Evolutionary conservation across 768 basidiomycete species (phyloP).

Genomic region (Serendipita sp.): DNA sequence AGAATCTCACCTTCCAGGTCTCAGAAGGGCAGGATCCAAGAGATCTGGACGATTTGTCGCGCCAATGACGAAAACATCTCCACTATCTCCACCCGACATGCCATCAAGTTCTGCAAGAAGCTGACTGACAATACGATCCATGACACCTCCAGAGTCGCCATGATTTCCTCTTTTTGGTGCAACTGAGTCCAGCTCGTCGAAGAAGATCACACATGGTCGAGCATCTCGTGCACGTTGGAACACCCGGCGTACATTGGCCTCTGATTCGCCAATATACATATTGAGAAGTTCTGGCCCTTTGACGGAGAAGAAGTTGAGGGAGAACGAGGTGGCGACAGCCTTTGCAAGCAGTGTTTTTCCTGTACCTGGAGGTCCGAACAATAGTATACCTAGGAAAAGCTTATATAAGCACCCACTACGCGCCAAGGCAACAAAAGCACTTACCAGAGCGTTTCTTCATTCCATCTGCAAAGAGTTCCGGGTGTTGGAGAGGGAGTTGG

Average conservation of each 20-base stretch:
- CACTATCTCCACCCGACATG: constrained; percentile 47
- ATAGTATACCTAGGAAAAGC: constrained; percentile 48
- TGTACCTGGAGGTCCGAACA: constrained; percentile 92
- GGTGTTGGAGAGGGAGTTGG: constrained; percentile 78
- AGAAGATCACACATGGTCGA: constrained; percentile 88
- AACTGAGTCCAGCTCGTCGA: constrained; percentile 89
- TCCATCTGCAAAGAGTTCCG: constrained; percentile 78
- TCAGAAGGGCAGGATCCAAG: constrained; percentile 72
- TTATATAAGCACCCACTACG: background rate
- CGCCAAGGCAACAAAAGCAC: constrained; percentile 13
- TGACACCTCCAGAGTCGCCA: constrained; percentile 92
- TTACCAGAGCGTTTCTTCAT: constrained; percentile 90
- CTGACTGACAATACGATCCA: constrained; percentile 96
- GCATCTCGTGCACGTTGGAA: constrained; percentile 88
- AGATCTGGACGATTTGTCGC: constrained; percentile 92
- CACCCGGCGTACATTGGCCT: constrained; percentile 88
- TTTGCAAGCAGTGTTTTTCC: constrained; percentile 93
- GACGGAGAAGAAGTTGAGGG: constrained; percentile 92
- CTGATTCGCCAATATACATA: constrained; percentile 98
- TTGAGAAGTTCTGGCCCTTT: constrained; percentile 92
- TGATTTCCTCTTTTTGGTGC: constrained; percentile 91
- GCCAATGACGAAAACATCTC: constrained; percentile 84
- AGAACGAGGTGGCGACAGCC: constrained; percentile 89
- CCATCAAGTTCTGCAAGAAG: constrained; percentile 88
- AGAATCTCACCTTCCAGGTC: constrained; percentile 60